Conservation (phyloP, 352 stramenopile genomes). For the Globisporangium nunn region DNA sequence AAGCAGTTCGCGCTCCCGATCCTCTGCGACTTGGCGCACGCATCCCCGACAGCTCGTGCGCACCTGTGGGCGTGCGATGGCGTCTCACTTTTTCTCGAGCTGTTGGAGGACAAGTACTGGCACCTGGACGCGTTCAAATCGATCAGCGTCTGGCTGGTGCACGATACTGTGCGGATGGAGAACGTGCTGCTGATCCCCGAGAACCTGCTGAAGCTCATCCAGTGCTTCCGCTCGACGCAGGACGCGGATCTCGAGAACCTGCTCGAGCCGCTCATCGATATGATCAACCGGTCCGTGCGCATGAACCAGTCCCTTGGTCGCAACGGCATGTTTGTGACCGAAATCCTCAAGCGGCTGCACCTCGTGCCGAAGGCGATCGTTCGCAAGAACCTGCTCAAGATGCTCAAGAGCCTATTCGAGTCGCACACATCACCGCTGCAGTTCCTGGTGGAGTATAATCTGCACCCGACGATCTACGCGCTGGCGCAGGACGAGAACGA, state of each 20-base stretch:
- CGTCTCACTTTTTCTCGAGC: slow-evolving; percentile 79
- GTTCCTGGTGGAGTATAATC: slow-evolving; percentile 86
- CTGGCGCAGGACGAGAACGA: slow-evolving; percentile 84
- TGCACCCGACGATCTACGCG: slow-evolving; percentile 70
- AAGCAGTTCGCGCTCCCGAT: slow-evolving; percentile 92
- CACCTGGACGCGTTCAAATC: slow-evolving; percentile 87
- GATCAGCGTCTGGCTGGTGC: slow-evolving; percentile 78
- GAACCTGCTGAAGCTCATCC: slow-evolving; percentile 65
- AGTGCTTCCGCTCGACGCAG: slow-evolving; percentile 58
- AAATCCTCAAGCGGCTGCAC: slow-evolving; percentile 74
- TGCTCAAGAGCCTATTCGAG: slow-evolving; percentile 89
- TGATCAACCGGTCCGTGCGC: slow-evolving; percentile 62
- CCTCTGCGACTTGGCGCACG: slow-evolving; percentile 89
- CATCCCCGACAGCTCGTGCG: slow-evolving; percentile 71
- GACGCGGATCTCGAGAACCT: slow-evolving; percentile 78
- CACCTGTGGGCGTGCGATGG: slow-evolving; percentile 82
- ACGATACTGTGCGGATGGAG: slow-evolving; percentile 83
- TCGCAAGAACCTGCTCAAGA: slow-evolving; percentile 89
- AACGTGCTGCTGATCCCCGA: slow-evolving; percentile 55
- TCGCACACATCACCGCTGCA: slow-evolving; percentile 77
- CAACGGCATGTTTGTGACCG: slow-evolving; percentile 78
- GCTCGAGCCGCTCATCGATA: slow-evolving; percentile 73
- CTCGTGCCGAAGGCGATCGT: slow-evolving; percentile 85
- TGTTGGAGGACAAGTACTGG: slow-evolving; percentile 88
- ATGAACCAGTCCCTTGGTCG: slow-evolving; percentile 83